phyloP scores from a whole-genome alignment of 2,329 filamentous ascomycete species.

The Claviceps humidiphila region DNA sequence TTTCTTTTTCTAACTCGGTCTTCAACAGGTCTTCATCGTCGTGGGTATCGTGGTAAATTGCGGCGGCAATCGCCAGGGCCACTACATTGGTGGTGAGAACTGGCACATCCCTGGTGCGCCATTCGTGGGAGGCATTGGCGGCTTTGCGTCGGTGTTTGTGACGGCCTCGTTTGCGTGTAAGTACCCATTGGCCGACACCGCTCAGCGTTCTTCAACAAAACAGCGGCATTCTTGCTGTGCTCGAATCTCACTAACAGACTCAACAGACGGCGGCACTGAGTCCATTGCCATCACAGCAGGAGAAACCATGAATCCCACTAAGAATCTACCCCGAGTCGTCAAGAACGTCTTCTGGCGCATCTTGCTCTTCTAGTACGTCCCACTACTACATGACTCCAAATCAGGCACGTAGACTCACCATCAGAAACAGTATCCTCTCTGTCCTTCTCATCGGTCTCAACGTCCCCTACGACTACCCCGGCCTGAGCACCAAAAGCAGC shows the following conservation, averaged over 20 bases:
- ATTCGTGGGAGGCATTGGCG: conserved; percentile 51
- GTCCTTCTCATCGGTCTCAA: conserved; percentile 40
- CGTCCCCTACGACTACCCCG: conserved; percentile 37
- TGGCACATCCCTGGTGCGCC: conserved; percentile 48
- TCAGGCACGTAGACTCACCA: neutral
- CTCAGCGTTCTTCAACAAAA: no score
- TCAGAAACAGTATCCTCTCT: conserved; percentile 19
- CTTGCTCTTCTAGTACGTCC: conserved; percentile 32
- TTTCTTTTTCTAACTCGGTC: neutral
- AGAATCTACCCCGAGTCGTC: conserved; percentile 47
- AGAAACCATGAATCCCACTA: conserved; percentile 49
- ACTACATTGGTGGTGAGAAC: conserved; percentile 44
- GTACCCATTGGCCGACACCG: conserved; percentile 10
- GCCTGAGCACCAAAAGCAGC: conserved; percentile 18
- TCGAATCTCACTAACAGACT: no score
- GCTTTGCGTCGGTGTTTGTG: conserved; percentile 49
- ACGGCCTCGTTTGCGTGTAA: conserved; percentile 40
- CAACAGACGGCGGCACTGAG: conserved; percentile 38
- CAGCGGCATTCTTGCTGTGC: no score
- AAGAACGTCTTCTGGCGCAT: conserved; percentile 55
- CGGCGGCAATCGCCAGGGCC: conserved; percentile 38
- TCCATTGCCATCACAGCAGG: conserved; percentile 53
- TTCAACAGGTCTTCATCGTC: conserved; percentile 40
- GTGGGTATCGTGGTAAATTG: conserved; percentile 40
- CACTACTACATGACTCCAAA: neutral